Conservation (phyloP, 73 alveolate species). For the Tetrahymena thermophila region DNA sequence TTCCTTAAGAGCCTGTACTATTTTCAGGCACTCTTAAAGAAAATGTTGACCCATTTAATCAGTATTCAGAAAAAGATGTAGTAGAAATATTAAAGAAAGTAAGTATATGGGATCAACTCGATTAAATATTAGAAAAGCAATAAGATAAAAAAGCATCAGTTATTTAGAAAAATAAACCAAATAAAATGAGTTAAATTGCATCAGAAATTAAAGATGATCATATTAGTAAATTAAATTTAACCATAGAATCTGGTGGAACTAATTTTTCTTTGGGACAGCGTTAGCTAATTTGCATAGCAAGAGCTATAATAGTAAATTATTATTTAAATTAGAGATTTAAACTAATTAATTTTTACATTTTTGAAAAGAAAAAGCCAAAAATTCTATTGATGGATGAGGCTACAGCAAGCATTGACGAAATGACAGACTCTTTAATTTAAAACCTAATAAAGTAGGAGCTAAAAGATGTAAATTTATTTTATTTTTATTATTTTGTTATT, state of each 20-base stretch:
- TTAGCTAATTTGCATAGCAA: slow-evolving; percentile 42
- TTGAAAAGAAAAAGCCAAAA: slow-evolving; percentile 31
- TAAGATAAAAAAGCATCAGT: neutral
- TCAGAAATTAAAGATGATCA: neutral
- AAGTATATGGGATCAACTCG: neutral
- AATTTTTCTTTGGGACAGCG: slow-evolving; percentile 1
- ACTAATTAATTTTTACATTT: neutral
- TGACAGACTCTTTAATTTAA: slow-evolving; percentile 52
- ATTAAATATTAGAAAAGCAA: neutral
- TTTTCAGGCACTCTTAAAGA: slow-evolving; percentile 85
- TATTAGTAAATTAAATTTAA: neutral
- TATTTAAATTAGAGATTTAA: neutral
- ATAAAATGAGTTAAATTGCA: neutral
- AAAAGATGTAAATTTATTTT: slow-evolving; percentile 5
- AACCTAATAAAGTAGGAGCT: slow-evolving; percentile 44
- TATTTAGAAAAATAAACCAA: neutral
- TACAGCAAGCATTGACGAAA: slow-evolving; percentile 64
- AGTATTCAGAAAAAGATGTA: slow-evolving; percentile 50
- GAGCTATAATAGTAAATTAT: slow-evolving; percentile 40
- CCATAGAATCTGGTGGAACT: slow-evolving; percentile 4
- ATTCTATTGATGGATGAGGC: slow-evolving; percentile 68
- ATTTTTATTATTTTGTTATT: too few relatives aligned
- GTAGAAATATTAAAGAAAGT: neutral
- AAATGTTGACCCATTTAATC: slow-evolving; percentile 85
- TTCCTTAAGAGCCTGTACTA: slow-evolving; percentile 88